Evolutionary conservation across 352 stramenopile genomes (phyloP), one percentile per base, ranked within the genome.

Genomic region (Pythium phragmiticola): DNA sequence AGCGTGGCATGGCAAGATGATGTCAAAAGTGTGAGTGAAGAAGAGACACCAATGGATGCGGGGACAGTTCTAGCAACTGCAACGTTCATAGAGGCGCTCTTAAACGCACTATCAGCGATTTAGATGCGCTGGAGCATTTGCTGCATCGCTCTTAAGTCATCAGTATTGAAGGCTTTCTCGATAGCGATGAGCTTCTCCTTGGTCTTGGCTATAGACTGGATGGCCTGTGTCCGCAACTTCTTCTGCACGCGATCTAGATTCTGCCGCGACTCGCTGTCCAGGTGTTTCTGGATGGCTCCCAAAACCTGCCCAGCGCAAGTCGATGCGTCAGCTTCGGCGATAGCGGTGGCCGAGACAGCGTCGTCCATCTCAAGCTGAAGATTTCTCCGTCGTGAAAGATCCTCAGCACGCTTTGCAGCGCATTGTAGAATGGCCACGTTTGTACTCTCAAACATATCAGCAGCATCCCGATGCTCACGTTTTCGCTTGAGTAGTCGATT

Each of bases 121-220:
- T n/a, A 67, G 19, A 67, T 65, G 13, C 68, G 60, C 43, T 73
- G 60, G 6, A 77, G 56, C 69, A 79, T 71, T 43, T 77, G 62
- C 72, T 79, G 69, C 72, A 79, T 68, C 7, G 56, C 52, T 39
- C 59, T 43, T 16, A 79, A 41, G 34, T 74, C 72, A 30, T 77
- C 69, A n/a, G 69, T 73, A 55, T 70, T 69, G 59, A 74, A 79
- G 52, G 46, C 65, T 19, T 64, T 72, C 43, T 77, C 70, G 16
- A 76, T 80, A 2, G 63, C 57, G 7, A 8, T 16, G 12, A 80
- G 33, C 46, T 77, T 75, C 14, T 52, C 52, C 23, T 62, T 72
- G 9, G 69, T 56, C 53, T 75, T 39, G 26, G 19, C 28, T 1
- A 72, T 16, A 16, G 42, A 57, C 34, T 74, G 37, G 2, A 21